Percentiles rank a stretch among this genome's conserved stretches.
phyloP scores from a whole-genome alignment of 2,329 filamentous ascomycete genomes.

The Pseudogymnoascus sp. region DNA sequence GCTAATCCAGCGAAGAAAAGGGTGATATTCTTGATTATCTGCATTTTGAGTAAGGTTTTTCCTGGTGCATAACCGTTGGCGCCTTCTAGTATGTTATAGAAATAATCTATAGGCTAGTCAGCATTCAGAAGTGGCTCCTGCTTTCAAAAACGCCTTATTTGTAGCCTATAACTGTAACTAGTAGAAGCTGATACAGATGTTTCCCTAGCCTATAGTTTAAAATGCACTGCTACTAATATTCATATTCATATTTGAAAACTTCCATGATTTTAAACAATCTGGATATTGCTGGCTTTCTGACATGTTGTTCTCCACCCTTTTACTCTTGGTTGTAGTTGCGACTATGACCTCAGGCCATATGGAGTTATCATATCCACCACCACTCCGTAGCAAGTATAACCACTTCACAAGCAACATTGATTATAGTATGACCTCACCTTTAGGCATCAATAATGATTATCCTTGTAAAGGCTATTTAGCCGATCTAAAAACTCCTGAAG shows the following conservation, averaged over 20 bases:
- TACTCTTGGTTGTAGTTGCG: not conserved
- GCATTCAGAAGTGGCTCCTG: not conserved
- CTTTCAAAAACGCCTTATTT: not conserved
- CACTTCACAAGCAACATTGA: slow-evolving; percentile 12
- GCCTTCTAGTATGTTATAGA: not conserved
- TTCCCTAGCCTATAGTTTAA: not conserved
- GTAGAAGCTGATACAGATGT: not conserved
- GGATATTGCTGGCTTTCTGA: not conserved
- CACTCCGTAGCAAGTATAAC: slow-evolving; percentile 17
- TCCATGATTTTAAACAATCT: not conserved
- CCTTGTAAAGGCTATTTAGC: slow-evolving; percentile 20
- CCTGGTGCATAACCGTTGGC: not conserved
- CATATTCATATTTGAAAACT: not conserved
- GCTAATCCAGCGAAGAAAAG: not conserved
- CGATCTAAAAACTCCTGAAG: slow-evolving; percentile 29
- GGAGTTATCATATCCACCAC: slow-evolving; percentile 18
- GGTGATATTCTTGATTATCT: not conserved
- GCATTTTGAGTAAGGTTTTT: not conserved
- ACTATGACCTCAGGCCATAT: slow-evolving; percentile 16
- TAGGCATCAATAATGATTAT: slow-evolving; percentile 14
- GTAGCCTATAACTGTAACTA: not conserved
- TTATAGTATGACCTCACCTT: slow-evolving; percentile 16
- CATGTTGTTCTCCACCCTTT: not conserved
- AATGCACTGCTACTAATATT: not conserved
- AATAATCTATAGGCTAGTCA: not conserved